phyloP scores from a whole-genome alignment of 805 yeast genomes.

The Nadsonia fulvescens region DNA sequence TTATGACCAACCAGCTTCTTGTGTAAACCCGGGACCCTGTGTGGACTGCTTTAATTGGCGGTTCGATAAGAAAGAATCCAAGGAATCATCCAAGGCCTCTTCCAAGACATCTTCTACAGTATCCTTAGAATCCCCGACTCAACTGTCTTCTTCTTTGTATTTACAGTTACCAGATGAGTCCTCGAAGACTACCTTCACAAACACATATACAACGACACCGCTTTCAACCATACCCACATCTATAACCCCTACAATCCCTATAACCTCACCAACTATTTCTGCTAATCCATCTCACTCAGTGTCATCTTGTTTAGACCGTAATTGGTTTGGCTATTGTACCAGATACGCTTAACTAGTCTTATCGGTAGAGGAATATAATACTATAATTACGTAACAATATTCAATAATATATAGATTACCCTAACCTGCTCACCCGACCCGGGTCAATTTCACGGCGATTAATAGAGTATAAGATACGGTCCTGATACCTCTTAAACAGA shows the following conservation, averaged over 20 bases:
- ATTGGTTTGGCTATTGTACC: constrained; percentile 50
- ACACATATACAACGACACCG: no score
- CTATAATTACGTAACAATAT: no score
- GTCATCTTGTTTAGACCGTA: constrained; percentile 28
- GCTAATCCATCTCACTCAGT: constrained; percentile 1
- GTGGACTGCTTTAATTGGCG: constrained; percentile 85
- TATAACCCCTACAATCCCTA: no score
- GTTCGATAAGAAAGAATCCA: constrained; percentile 24
- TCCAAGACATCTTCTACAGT: neutral
- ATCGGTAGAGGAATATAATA: no score
- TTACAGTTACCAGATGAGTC: constrained; percentile 6
- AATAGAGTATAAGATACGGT: no score
- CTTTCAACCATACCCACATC: no score
- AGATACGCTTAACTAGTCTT: no score
- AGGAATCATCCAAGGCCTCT: constrained; percentile 2
- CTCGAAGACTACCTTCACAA: constrained; percentile 2
- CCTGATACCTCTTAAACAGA: no score
- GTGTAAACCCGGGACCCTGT: constrained; percentile 66
- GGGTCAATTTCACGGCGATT: no score
- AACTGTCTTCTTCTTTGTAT: neutral
- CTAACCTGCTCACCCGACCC: no score
- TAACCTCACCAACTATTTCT: constrained; percentile 4
- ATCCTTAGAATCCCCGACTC: neutral
- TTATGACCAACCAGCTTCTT: constrained; percentile 63
- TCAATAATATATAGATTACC: no score